Percentiles rank a stretch among this genome's conserved stretches.
These are phyloP conservation scores for Paracoccidioides brasiliensis DNA, from an alignment of 2,329 filamentous ascomycete species.

Conservation along the genomic window DNA sequence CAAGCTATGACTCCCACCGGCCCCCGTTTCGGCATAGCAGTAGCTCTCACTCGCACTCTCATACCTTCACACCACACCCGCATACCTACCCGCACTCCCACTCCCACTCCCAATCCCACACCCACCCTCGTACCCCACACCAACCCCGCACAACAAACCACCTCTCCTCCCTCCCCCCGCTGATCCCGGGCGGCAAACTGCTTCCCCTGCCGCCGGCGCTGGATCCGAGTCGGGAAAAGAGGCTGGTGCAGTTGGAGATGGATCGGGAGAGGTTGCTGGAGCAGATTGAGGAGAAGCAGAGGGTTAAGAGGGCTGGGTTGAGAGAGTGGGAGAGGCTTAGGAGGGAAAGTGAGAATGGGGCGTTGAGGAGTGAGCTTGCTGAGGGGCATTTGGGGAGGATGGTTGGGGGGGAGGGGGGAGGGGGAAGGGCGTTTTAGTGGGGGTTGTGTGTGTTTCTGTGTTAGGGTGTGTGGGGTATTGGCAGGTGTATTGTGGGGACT, in stretches of 20 bases:
- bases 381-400: conserved; percentile 36
- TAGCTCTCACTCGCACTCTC: conserved; percentile 18
- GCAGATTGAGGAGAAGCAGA: conserved; percentile 33
- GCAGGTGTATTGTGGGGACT: too few species aligned
- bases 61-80: conserved; percentile 24
- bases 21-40: conserved; percentile 25
- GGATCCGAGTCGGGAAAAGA: conserved; percentile 30
- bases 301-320: conserved; percentile 27
- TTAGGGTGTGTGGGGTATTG: too few species aligned
- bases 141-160: conserved; percentile 27
- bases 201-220: conserved; percentile 21
- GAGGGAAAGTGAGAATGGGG: conserved; percentile 34
- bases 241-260: conserved; percentile 32
- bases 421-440: too few species aligned
- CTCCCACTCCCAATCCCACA: conserved; percentile 26
- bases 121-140: conserved; percentile 23
- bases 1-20: conserved; percentile 20
- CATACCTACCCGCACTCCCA: conserved; percentile 15
- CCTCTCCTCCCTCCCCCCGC: conserved; percentile 25
- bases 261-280: conserved; percentile 34
- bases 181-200: conserved; percentile 32
- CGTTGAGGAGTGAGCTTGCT: conserved; percentile 34
- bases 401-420: conserved; percentile 27
- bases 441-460: neutral
- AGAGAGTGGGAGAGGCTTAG: conserved; percentile 37